These are phyloP conservation scores for Avena insularis DNA, from an alignment of 176 grass and related monocot genomes.

Conservation along the genomic window DNA sequence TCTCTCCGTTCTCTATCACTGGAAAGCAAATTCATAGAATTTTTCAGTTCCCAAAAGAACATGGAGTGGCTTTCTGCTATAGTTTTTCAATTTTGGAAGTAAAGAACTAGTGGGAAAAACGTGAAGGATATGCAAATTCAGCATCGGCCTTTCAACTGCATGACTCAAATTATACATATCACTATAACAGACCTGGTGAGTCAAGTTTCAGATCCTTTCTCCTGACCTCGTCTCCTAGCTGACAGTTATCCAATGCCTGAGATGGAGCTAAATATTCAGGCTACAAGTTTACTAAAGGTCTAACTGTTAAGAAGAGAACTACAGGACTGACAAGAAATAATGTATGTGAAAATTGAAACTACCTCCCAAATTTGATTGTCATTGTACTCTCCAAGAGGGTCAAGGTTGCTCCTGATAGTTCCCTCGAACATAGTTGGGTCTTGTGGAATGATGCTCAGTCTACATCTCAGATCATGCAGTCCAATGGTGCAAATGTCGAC, in stretches of 20 bases:
- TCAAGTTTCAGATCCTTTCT: slow-evolving; percentile 77
- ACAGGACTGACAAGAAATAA: neutral
- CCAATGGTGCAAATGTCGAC: slow-evolving; percentile 42
- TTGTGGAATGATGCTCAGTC: slow-evolving; percentile 78
- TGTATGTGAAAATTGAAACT: slow-evolving; percentile 18
- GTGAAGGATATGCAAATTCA: neutral
- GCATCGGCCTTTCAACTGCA: neutral
- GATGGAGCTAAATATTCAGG: neutral
- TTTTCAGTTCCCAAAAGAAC: slow-evolving; percentile 20
- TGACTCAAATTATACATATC: neutral
- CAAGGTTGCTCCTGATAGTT: too few species aligned
- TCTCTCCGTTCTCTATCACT: slow-evolving; percentile 93
- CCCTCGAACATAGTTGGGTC: too few species aligned
- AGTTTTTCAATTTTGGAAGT: neutral
- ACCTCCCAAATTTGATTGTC: slow-evolving; percentile 93
- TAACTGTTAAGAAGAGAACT: neutral
- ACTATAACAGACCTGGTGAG: slow-evolving; percentile 58
- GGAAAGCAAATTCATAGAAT: slow-evolving; percentile 25
- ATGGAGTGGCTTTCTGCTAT: neutral
- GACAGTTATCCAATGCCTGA: slow-evolving; percentile 79
- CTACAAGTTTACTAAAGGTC: neutral
- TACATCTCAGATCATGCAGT: neutral
- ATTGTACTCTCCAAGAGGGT: slow-evolving; percentile 69
- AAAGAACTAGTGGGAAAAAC: neutral
- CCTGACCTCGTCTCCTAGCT: slow-evolving; percentile 75